Evolutionary conservation across 176 grass and related monocot species (phyloP).

Genomic region (Bonia amplexicaulis): DNA sequence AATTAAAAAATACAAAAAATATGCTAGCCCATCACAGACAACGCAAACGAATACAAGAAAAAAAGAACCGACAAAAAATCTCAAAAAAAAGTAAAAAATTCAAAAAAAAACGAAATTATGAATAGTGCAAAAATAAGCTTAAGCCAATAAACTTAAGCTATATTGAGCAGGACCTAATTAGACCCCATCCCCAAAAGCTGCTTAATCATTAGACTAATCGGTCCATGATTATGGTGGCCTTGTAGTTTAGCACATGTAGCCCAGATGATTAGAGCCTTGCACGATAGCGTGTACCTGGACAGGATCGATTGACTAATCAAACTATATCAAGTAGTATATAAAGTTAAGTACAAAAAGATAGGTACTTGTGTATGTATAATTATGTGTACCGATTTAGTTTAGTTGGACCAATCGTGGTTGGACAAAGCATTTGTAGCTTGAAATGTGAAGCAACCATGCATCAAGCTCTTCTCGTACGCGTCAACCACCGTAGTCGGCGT

Average conservation of each 20-base stretch:
- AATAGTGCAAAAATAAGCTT: no score
- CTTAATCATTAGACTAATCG: neutral
- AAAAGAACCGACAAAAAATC: no score
- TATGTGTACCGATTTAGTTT: neutral
- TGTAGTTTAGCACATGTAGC: neutral
- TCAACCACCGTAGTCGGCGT: neutral
- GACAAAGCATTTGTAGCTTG: neutral
- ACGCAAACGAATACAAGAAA: no score
- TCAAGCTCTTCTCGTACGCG: neutral
- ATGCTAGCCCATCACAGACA: no score
- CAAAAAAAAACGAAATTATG: no score
- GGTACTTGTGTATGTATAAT: neutral
- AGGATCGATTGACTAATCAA: neutral
- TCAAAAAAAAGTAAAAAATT: no score
- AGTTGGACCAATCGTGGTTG: neutral
- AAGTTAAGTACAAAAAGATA: neutral
- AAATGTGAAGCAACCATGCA: neutral
- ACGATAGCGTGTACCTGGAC: neutral
- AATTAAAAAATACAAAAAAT: no score
- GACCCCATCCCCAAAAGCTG: neutral
- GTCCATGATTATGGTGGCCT: neutral
- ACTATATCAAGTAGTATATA: neutral
- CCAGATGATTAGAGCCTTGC: neutral
- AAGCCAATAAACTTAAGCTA: no score
- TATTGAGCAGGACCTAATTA: no score